A percentile compares a stretch with the other conserved stretches of the same genome.
These are phyloP conservation scores for Leccinum sublutescens DNA, from an alignment of 768 basidiomycete genomes.

Conservation along the genomic window DNA sequence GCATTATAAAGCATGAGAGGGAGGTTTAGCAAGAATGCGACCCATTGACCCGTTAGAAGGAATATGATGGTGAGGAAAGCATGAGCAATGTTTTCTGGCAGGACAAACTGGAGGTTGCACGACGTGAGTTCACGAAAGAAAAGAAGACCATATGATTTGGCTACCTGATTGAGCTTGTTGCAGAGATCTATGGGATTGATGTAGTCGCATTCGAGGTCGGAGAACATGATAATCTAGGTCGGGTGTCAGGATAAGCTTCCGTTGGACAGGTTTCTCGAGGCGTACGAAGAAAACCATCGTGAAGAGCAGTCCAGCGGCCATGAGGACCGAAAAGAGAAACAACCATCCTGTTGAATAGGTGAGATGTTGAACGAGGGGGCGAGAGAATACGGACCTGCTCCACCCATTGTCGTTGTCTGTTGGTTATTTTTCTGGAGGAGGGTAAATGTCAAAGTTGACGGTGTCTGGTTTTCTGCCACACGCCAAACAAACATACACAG, in stretches of 20 bases:
- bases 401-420: conserved; percentile 28
- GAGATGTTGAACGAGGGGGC: not conserved
- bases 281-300: conserved; percentile 99
- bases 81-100: conserved; percentile 95
- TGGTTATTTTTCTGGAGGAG: too few relatives aligned
- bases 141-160: conserved; percentile 18
- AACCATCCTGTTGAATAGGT: conserved; percentile 72
- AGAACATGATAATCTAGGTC: conserved; percentile 98
- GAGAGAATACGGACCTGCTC: conserved; percentile 37
- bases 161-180: conserved; percentile 96
- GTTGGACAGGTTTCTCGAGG: conserved; percentile 20
- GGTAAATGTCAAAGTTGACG: not conserved
- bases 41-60: conserved; percentile 95
- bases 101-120: conserved; percentile 70
- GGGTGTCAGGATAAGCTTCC: not conserved
- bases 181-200: conserved; percentile 99
- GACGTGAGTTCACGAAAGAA: not conserved
- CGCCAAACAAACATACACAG: conserved; percentile 29
- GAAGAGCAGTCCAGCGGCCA: conserved; percentile 93
- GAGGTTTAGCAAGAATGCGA: conserved; percentile 85
- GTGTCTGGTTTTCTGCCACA: conserved; percentile 26
- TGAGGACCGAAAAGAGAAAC: conserved; percentile 93
- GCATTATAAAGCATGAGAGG: conserved; percentile 88
- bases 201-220: conserved; percentile 98
- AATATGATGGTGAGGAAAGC: conserved; percentile 88